Base-by-base conservation (phyloP, 805 yeast species). In the Teunomyces lycoperdinae region DNA sequence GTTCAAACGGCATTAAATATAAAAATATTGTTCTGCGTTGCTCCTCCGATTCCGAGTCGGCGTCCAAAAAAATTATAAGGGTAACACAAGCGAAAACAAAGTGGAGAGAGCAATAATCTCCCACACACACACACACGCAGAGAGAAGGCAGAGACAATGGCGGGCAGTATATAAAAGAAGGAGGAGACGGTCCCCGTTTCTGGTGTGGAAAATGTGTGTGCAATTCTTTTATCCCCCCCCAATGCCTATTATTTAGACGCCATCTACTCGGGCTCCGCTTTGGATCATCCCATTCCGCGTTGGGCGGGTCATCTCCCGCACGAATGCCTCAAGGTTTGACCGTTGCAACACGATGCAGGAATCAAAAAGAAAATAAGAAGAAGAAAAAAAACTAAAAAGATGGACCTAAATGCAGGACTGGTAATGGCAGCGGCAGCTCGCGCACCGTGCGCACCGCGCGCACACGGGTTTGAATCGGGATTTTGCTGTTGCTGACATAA, bases 1-100 rank as follows among this genome's bases (percentile, higher is more conserved):
- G 11, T 13, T 9, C 34, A 3, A 32, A 32, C 17, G 34, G 34
- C 34, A 32, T 32, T 32, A 32, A 13, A 32, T 32, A 32, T 13
- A 32, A 32, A 32, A 32, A 32, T 32, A 32, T 13, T 32, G 34
- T 32, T 32, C 6, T 20, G 24, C 24, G 24, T 6, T 20, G 24
- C 34, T 42, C 46, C 46, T 34, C 46, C 46, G 46, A 43, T 24
- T 10, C 38, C 46, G 46, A 39, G 29, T 34, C 14, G 35, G 39
- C 30, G 38, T 9, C n/a, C 34, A 31, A 33, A 40, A 40, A 40
- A 17, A 27, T 26, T 26, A 28, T 9, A 17, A 13, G 14, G 13
- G 34, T n/a, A 13, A 31, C 4, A 5, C 9, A 4, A 4, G 33
- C 8, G 4, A 5, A 31, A n/a, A 3, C n/a, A 31, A 31, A 7